Evolutionary conservation across 2,329 filamentous ascomycete species (phyloP).

Genomic region (Seiridium unicorne): DNA sequence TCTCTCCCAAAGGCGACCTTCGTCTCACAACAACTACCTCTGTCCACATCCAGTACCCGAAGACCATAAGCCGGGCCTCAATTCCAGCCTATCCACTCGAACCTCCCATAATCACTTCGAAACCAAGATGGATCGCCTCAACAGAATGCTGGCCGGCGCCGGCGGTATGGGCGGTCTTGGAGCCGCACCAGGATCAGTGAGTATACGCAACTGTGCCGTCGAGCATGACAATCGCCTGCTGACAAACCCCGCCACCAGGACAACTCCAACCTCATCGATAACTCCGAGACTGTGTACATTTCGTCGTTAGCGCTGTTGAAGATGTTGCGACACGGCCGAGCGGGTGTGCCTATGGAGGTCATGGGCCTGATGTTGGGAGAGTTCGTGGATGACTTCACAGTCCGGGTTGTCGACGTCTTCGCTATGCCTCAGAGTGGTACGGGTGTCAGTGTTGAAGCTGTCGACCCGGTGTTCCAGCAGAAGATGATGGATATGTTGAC

Average conservation of each 20-base stretch:
- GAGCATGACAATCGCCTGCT: background rate
- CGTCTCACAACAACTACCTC: background rate
- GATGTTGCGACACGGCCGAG: constrained; percentile 96
- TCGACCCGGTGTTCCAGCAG: constrained; percentile 97
- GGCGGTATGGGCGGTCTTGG: constrained; percentile 66
- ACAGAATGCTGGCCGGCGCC: constrained; percentile 76
- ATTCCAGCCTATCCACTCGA: background rate
- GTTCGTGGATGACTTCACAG: constrained; percentile 98
- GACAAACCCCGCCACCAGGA: constrained; percentile 56
- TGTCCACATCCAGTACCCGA: background rate
- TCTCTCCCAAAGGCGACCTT: background rate
- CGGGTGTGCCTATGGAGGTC: constrained; percentile 99
- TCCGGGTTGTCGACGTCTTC: constrained; percentile 97
- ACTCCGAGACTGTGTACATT: constrained; percentile 99
- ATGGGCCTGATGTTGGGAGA: constrained; percentile 99
- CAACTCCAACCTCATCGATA: constrained; percentile 89
- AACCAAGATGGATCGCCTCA: constrained; percentile 83
- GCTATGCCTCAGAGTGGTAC: constrained; percentile 99
- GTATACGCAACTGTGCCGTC: constrained; percentile 22
- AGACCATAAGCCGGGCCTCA: background rate
- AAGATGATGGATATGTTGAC: constrained; percentile 99
- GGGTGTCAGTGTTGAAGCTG: constrained; percentile 95
- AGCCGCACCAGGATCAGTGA: constrained; percentile 59
- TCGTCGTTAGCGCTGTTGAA: constrained; percentile 95
- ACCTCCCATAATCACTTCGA: background rate